Conservation (phyloP, 495 filamentous ascomycete genomes). For the Baudoinia panamericana region DNA sequence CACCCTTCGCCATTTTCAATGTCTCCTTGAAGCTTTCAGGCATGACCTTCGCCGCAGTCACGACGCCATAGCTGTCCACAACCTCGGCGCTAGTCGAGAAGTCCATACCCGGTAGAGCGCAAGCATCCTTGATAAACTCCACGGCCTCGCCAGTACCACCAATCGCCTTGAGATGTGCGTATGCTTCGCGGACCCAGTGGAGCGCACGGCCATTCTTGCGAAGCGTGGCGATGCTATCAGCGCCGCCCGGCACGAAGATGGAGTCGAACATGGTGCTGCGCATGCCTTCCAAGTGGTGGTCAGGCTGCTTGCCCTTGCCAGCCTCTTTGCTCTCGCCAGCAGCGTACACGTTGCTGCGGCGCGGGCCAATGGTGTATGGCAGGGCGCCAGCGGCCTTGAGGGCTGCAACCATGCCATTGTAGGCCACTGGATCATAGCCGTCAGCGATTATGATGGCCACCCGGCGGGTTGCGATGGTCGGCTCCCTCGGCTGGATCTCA, state of each 20-base stretch:
- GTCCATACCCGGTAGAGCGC: slow-evolving; percentile 42
- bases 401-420: slow-evolving; percentile 48
- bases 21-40: slow-evolving; percentile 44
- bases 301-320: slow-evolving; percentile 47
- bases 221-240: slow-evolving; percentile 44
- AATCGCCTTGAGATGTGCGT: slow-evolving; percentile 68
- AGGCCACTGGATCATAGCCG: slow-evolving; percentile 58
- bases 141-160: slow-evolving; percentile 61
- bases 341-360: slow-evolving; percentile 47
- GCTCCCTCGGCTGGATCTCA: slow-evolving; percentile 47
- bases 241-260: slow-evolving; percentile 64
- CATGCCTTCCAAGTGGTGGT: slow-evolving; percentile 73
- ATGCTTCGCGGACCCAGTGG: slow-evolving; percentile 76
- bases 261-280: slow-evolving; percentile 81
- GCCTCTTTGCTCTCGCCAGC: slow-evolving; percentile 34
- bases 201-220: slow-evolving; percentile 61
- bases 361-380: slow-evolving; percentile 57
- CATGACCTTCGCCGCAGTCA: slow-evolving; percentile 42
- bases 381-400: slow-evolving; percentile 50
- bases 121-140: slow-evolving; percentile 44
- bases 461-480: slow-evolving; percentile 57
- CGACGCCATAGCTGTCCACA: slow-evolving; percentile 56
- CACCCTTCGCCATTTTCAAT: slow-evolving; percentile 46
- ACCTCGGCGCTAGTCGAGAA: slow-evolving; percentile 39
- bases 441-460: slow-evolving; percentile 73